A percentile compares a stretch with the other conserved stretches of the same genome.
Conservation (phyloP, 192 early-diverging fungal genomes). For the Coemansia sp. region DNA sequence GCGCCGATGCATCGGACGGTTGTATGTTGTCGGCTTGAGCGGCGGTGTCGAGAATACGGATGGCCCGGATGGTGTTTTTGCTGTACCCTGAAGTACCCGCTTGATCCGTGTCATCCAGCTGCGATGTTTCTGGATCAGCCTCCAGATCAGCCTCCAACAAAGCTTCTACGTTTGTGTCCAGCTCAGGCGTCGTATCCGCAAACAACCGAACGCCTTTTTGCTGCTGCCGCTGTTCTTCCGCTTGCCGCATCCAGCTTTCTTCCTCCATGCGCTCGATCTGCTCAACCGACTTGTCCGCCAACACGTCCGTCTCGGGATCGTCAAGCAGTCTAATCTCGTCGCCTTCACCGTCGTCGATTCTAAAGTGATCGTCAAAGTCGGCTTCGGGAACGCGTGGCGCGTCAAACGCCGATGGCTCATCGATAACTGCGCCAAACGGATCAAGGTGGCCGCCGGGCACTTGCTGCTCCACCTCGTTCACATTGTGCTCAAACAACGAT, state of each 20-base stretch:
- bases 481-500: conserved; percentile 23
- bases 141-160: conserved; percentile 3
- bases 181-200: conserved; percentile 25
- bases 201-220: conserved; percentile 33
- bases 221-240: conserved; percentile 26
- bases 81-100: conserved; percentile 34
- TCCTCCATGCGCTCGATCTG: conserved; percentile 49
- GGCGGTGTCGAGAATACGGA: conserved; percentile 56
- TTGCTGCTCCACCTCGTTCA: conserved; percentile 19
- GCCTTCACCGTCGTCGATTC: conserved; percentile 33
- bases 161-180: conserved; percentile 17
- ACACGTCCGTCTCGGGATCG: conserved; percentile 22
- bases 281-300: conserved; percentile 48
- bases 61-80: conserved; percentile 62
- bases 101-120: background rate
- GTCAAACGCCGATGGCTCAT: background rate
- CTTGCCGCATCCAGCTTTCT: conserved; percentile 47
- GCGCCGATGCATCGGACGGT: conserved; percentile 7
- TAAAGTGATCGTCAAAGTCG: conserved; percentile 19
- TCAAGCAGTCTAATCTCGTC: conserved; percentile 38
- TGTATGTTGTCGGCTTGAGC: conserved; percentile 32
- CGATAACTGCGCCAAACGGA: background rate
- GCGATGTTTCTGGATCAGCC: background rate
- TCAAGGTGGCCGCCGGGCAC: conserved; percentile 10
- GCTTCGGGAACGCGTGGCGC: conserved; percentile 31